Conservation (phyloP, 225 moss, liverwort and hornwort species). For the Polytrichum commune region DNA sequence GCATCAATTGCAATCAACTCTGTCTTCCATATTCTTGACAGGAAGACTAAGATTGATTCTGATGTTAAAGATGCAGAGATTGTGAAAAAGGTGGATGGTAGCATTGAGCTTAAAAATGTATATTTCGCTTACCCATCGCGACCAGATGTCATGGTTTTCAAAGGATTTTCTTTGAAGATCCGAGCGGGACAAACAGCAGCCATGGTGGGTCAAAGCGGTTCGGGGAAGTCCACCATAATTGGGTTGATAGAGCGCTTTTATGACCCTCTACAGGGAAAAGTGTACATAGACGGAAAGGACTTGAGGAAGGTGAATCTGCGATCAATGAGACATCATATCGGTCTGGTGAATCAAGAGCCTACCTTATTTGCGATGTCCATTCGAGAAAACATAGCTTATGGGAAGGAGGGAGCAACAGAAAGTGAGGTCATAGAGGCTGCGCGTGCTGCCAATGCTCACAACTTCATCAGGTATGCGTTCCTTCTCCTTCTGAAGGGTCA, state of each 20-base stretch:
- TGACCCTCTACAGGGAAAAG: slow-evolving; percentile 50
- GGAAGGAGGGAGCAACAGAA: slow-evolving; percentile 57
- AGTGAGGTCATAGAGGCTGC: slow-evolving; percentile 63
- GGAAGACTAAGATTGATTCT: slow-evolving; percentile 56
- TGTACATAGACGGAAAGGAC: slow-evolving; percentile 60
- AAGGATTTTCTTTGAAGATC: slow-evolving; percentile 58
- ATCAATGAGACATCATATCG: slow-evolving; percentile 55
- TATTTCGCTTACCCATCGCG: slow-evolving; percentile 79
- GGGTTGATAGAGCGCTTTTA: slow-evolving; percentile 77
- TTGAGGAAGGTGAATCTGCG: slow-evolving; percentile 50
- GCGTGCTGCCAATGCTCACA: slow-evolving; percentile 65
- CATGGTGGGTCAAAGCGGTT: slow-evolving; percentile 87
- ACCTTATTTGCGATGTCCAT: slow-evolving; percentile 67
- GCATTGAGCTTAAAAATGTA: slow-evolving; percentile 60
- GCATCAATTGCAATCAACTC: slow-evolving; percentile 72
- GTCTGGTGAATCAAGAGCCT: slow-evolving; percentile 68
- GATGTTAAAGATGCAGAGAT: slow-evolving; percentile 34
- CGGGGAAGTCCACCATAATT: slow-evolving; percentile 87
- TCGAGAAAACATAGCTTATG: slow-evolving; percentile 71
- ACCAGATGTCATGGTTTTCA: slow-evolving; percentile 59
- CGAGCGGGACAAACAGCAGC: slow-evolving; percentile 64
- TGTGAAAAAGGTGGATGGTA: slow-evolving; percentile 44
- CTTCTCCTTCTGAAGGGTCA: too few relatives aligned
- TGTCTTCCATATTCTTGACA: slow-evolving; percentile 68
- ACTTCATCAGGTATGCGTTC: slow-evolving; percentile 48